Percentiles rank a stretch among this genome's conserved stretches.
Evolutionary conservation across 768 basidiomycete genomes (phyloP).

Genomic region (Polyporus arcularius): DNA sequence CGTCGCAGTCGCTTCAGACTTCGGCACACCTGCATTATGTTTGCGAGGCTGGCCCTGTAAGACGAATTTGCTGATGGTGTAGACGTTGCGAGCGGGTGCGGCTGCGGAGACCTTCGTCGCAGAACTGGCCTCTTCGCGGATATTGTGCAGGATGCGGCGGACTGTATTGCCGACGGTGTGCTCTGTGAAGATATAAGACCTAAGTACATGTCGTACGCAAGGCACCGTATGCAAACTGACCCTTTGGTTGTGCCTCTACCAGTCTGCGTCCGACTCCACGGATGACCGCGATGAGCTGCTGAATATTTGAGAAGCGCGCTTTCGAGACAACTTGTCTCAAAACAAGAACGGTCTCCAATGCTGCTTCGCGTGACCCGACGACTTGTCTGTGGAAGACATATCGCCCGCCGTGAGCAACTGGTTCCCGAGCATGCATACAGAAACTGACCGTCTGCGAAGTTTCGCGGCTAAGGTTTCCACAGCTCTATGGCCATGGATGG

Average conservation of each 20-base stretch:
- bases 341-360: slow-evolving; percentile 86
- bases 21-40: slow-evolving; percentile 40
- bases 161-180: slow-evolving; percentile 95
- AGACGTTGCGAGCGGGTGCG: slow-evolving; percentile 40
- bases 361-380: slow-evolving; percentile 86
- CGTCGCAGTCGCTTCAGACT: slow-evolving; percentile 55
- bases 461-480: slow-evolving; percentile 73
- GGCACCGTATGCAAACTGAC: slow-evolving; percentile 39
- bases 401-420: not conserved
- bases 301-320: slow-evolving; percentile 83
- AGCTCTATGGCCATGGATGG: slow-evolving; percentile 49
- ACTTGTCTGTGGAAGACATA: slow-evolving; percentile 62
- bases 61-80: slow-evolving; percentile 85
- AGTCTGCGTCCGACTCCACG: slow-evolving; percentile 77
- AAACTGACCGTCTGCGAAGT: slow-evolving; percentile 70
- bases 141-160: slow-evolving; percentile 88
- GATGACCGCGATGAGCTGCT: slow-evolving; percentile 80
- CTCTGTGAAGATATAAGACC: slow-evolving; percentile 50
- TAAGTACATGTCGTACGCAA: not conserved
- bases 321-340: slow-evolving; percentile 88
- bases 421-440: slow-evolving; percentile 7
- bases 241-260: slow-evolving; percentile 94
- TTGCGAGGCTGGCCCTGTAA: slow-evolving; percentile 69
- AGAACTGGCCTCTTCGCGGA: slow-evolving; percentile 92
- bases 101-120: slow-evolving; percentile 55